Evolutionary conservation across 2,329 filamentous ascomycete genomes (phyloP).

Genomic region (Pyrenophora seminiperda): DNA sequence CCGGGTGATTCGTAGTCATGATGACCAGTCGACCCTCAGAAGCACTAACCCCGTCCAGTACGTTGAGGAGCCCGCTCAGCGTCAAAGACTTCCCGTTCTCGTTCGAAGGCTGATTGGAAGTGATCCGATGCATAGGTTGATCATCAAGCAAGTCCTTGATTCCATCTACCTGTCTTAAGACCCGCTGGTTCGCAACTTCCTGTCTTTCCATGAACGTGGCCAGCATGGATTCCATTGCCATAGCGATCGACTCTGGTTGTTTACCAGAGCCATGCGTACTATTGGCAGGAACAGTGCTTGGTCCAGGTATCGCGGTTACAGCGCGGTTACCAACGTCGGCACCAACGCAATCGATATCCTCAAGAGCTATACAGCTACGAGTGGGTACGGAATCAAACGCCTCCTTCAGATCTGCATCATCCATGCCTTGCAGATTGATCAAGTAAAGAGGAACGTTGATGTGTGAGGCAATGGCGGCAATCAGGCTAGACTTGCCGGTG

Average conservation of each 20-base stretch:
- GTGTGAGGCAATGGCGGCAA: slow-evolving; percentile 47
- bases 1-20: slow-evolving; percentile 78
- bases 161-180: slow-evolving; percentile 1
- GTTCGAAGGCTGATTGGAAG: too few relatives aligned
- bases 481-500: slow-evolving; percentile 50
- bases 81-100: slow-evolving; percentile 43
- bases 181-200: not conserved
- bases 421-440: slow-evolving; percentile 16
- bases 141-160: too few relatives aligned
- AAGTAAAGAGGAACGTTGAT: slow-evolving; percentile 36
- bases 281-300: not conserved
- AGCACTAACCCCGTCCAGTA: slow-evolving; percentile 77
- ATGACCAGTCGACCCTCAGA: slow-evolving; percentile 77
- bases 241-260: too few relatives aligned
- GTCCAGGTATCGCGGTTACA: slow-evolving; percentile 7
- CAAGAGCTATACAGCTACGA: slow-evolving; percentile 18
- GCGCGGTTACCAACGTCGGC: slow-evolving; percentile 20
- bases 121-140: too few relatives aligned
- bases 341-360: slow-evolving; percentile 25
- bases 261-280: too few relatives aligned
- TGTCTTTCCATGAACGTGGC: not conserved
- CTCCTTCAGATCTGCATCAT: slow-evolving; percentile 13
- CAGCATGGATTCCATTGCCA: not conserved
- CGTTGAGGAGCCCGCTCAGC: slow-evolving; percentile 76
- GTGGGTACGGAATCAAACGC: slow-evolving; percentile 16